A percentile compares a stretch with the other conserved stretches of the same genome.
These are phyloP conservation scores for Leccinum variicolor DNA, from an alignment of 768 basidiomycete genomes.

Conservation along the genomic window DNA sequence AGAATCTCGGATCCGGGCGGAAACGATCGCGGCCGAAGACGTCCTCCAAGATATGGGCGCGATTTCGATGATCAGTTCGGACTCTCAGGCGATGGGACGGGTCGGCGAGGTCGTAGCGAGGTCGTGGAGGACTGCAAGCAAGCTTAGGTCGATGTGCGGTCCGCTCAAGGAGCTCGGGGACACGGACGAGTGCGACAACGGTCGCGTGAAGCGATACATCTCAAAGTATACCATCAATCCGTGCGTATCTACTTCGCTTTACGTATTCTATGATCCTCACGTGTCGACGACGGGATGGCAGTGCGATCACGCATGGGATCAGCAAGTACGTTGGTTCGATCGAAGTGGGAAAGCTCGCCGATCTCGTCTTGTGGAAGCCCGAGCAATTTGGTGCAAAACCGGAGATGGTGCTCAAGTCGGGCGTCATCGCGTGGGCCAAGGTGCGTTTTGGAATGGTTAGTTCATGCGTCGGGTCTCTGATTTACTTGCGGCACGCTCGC, in stretches of 20 bases:
- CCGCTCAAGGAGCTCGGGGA: slow-evolving; percentile 62
- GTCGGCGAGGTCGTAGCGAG: slow-evolving; percentile 91
- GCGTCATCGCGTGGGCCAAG: slow-evolving; percentile 88
- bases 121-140: slow-evolving; percentile 97
- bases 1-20: slow-evolving; percentile 93
- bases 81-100: slow-evolving; percentile 97
- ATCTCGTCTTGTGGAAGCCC: slow-evolving; percentile 94
- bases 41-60: slow-evolving; percentile 90
- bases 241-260: slow-evolving; percentile 42
- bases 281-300: slow-evolving; percentile 7
- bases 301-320: slow-evolving; percentile 93
- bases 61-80: slow-evolving; percentile 95
- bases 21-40: slow-evolving; percentile 97
- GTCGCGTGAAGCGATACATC: slow-evolving; percentile 89
- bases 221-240: slow-evolving; percentile 98
- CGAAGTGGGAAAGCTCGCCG: slow-evolving; percentile 79
- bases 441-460: slow-evolving; percentile 38
- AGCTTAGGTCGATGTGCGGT: slow-evolving; percentile 81
- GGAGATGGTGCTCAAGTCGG: slow-evolving; percentile 92
- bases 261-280: neutral
- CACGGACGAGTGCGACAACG: slow-evolving; percentile 56
- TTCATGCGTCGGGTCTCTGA: neutral
- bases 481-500: neutral
- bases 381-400: slow-evolving; percentile 92
- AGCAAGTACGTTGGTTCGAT: slow-evolving; percentile 84